Evolutionary conservation across 2,329 filamentous ascomycete species (phyloP).

Genomic region (Thelonectria rubi): DNA sequence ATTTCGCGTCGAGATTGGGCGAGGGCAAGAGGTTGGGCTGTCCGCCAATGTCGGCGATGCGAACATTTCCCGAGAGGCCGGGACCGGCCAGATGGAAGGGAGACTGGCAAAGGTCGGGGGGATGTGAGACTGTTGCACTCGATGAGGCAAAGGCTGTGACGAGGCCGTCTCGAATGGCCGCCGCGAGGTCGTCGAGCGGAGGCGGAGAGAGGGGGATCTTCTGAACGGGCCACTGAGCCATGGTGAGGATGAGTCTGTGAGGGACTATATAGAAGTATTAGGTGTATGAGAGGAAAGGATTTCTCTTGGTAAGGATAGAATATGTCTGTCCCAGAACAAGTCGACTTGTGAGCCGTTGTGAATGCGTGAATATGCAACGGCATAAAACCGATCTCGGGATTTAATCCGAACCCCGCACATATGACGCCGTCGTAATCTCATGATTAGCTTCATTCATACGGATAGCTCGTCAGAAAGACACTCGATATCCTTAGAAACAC

Average conservation of each 20-base stretch:
- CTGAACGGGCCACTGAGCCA: slow-evolving; percentile 9
- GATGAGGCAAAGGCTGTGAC: slow-evolving; percentile 36
- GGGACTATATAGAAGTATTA: too few relatives aligned
- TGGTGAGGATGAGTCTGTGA: not conserved
- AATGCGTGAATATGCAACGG: too few relatives aligned
- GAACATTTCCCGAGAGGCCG: slow-evolving; percentile 51
- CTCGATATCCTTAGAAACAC: too few relatives aligned
- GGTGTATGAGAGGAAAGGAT: too few relatives aligned
- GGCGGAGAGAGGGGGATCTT: slow-evolving; percentile 38
- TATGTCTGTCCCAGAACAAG: too few relatives aligned
- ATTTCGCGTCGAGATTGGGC: slow-evolving; percentile 48
- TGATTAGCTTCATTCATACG: too few relatives aligned
- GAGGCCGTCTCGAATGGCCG: slow-evolving; percentile 31
- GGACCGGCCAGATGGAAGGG: slow-evolving; percentile 51
- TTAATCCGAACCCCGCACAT: too few relatives aligned
- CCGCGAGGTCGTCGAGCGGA: slow-evolving; percentile 39
- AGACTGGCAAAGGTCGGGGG: slow-evolving; percentile 49
- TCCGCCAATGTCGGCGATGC: slow-evolving; percentile 56
- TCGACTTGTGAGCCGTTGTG: too few relatives aligned
- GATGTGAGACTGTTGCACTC: slow-evolving; percentile 39
- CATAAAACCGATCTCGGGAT: too few relatives aligned
- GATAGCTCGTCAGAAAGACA: too few relatives aligned
- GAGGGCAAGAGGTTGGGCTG: slow-evolving; percentile 51
- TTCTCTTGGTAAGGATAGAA: too few relatives aligned
- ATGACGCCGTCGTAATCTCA: too few relatives aligned